These are phyloP conservation scores for Fusarium staphyleae DNA, from an alignment of 2,329 filamentous ascomycete genomes.

Conservation along the genomic window DNA sequence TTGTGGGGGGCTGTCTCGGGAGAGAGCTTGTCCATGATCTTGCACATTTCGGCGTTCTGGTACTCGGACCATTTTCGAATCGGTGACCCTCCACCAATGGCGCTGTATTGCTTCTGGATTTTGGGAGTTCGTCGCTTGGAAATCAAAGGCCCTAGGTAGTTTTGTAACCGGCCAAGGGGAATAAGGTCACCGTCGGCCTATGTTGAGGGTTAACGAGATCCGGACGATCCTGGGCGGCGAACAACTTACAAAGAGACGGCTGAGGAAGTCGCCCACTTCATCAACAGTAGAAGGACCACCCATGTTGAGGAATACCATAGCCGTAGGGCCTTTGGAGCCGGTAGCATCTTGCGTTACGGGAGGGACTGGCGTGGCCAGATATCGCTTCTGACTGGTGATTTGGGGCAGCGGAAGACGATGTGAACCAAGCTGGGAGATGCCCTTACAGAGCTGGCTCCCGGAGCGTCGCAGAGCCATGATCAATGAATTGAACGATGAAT, in stretches of 20 bases:
- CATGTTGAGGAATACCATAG: constrained; percentile 99
- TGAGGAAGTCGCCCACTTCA: constrained; percentile 90
- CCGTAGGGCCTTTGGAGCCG: constrained; percentile 80
- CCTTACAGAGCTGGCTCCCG: constrained; percentile 42
- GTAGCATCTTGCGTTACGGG: constrained; percentile 81
- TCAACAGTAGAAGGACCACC: constrained; percentile 87
- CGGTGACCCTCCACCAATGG: constrained; percentile 95
- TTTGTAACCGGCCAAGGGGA: constrained; percentile 89
- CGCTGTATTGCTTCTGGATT: constrained; percentile 93
- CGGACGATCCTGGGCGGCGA: neutral
- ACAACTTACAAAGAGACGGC: constrained; percentile 81
- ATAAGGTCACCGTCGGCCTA: constrained; percentile 94
- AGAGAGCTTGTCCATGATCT: constrained; percentile 87
- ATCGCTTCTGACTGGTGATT: constrained; percentile 43
- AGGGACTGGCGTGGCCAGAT: constrained; percentile 59
- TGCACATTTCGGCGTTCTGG: constrained; percentile 95
- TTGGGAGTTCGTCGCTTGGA: constrained; percentile 89
- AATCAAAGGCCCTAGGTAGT: constrained; percentile 88
- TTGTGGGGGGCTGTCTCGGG: constrained; percentile 96
- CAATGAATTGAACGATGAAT: neutral
- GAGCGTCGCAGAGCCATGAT: constrained; percentile 46
- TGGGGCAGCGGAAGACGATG: constrained; percentile 43
- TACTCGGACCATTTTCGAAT: constrained; percentile 98
- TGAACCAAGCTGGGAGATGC: constrained; percentile 37
- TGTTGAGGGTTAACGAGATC: constrained; percentile 18